Base-by-base conservation (phyloP, 1,284 basidiomycete genomes). In the Xanthoconium separans region DNA sequence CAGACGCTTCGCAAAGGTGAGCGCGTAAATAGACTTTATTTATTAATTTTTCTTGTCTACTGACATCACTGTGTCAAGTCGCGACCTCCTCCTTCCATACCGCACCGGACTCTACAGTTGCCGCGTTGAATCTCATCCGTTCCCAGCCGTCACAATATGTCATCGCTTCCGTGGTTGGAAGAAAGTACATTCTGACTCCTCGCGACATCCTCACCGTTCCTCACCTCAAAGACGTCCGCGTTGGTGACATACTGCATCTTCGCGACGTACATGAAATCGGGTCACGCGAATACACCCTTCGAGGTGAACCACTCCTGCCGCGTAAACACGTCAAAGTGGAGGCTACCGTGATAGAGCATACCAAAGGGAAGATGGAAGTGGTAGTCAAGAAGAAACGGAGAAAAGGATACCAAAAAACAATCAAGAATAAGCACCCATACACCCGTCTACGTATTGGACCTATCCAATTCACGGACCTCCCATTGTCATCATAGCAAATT, bases 341-440 rank as follows among this genome's bases (percentile, higher is more conserved):
- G 58, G 89, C 94, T 20, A 96, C 94, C 16, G 94, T 99, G 13
- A 76, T 98, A 44, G 96, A 99, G 73, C 95, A 99, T 70, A 98
- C 96, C 36, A 97, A 95, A 73, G 91, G 93, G 16, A 83, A 82
- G 47, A 87, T 98, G 87, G 91, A 96, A 73, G 82, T 80, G 61
- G 91, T 93, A 51, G 83, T 95, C 72, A 97, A 98, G 77, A 96
- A 95, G 80, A 99, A 98, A 80, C 78, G 94, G 72, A 87, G 96
- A 84, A 98, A 98, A 79, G 95, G 95, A 15, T 98, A 98, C 77
- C 77, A 78, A 65, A 87, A 84, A 72, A 88, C 85, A 9, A 82
- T 92, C 62, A 81, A 84, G 68, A 90, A 95, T 73, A 98, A 98
- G 75, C 93, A 95, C 72, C 87, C 89, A 4, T 98, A 93, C 77